phyloP scores from a whole-genome alignment of 345 rosid genomes.

The Chamaenerion angustifolium region DNA sequence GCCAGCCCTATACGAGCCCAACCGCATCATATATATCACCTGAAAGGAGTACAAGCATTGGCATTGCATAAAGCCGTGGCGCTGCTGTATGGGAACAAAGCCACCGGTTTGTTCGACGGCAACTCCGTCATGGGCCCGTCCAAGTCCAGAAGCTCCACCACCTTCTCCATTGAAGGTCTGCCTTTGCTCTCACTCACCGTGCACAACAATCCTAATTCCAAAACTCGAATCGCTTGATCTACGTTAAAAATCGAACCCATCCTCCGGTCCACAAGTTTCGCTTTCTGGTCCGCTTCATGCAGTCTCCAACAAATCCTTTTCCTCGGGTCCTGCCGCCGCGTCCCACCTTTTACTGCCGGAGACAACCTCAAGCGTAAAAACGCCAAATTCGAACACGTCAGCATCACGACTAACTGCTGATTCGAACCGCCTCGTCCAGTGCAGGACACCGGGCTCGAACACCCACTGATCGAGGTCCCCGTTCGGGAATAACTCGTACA shows the following conservation, averaged over 20 bases:
- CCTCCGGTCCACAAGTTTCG: constrained; percentile 25
- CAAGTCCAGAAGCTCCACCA: constrained; percentile 17
- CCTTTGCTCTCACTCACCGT: constrained; percentile 33
- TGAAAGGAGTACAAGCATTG: constrained; percentile 29
- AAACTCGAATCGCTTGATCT: constrained; percentile 25
- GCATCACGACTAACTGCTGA: constrained; percentile 23
- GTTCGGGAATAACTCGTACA: constrained; percentile 27
- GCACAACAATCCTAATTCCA: constrained; percentile 29
- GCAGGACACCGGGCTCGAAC: constrained; percentile 31
- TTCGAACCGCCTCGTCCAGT: constrained; percentile 34
- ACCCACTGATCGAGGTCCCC: constrained; percentile 37
- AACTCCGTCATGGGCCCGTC: constrained; percentile 21
- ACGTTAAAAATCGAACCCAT: constrained; percentile 32
- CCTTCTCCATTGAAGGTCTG: constrained; percentile 28
- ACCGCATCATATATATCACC: constrained; percentile 4
- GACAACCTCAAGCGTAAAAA: constrained; percentile 31
- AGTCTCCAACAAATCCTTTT: constrained; percentile 34
- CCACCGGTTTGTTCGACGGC: constrained; percentile 21
- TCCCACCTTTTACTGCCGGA: constrained; percentile 28
- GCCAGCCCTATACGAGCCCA: too few species aligned
- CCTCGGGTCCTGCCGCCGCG: constrained; percentile 11
- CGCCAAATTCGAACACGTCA: constrained; percentile 36
- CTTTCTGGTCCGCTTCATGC: constrained; percentile 28
- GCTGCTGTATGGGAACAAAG: constrained; percentile 35
- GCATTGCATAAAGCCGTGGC: constrained; percentile 20